Base-by-base conservation (phyloP, 176 grass and related monocot genomes). In the Zea luxurians region DNA sequence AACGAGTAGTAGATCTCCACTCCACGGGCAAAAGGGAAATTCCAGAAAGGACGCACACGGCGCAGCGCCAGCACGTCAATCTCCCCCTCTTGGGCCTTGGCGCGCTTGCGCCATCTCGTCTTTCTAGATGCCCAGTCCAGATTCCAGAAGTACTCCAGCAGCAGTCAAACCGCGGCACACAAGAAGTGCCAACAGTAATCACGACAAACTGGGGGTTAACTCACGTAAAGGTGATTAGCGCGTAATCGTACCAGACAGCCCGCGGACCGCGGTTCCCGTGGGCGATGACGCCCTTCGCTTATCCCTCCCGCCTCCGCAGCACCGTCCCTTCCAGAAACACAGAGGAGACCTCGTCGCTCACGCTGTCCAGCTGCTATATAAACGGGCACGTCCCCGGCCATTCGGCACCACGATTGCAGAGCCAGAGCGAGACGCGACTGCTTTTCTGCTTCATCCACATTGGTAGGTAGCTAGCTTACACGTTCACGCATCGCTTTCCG, bases 281-380 rank as follows among this genome's bases (percentile, higher is more conserved):
- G 75, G 68, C 80, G 86, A 27, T 62, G 68, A 68, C 80, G 74
- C 52, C 35, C n/a, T 60, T 12, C 48, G 63, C 37, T 61, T 27
- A 16, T 37, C 27, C 49, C 3, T 15, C 13, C 18, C n/a, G 3
- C 4, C 2, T 1, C 11, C n/a, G 4, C 7, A 27, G 27, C 27
- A 27, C 13, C 50, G 46, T 8, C 13, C 72, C 69, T 83, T 79
- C 75, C 16, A 83, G 62, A 88, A 36, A 36, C 34, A 41, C 11
- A 55, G 45, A 45, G 49, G 5, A 10, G 43, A 43, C 15, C n/a
- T 20, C 57, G 37, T 4, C 45, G 7, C 48, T 35, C 54, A 34
- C 59, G 41, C 64, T 18, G 17, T 18, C 60, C 3, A 10, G 0
- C 75, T 4, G 58, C 72, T 88, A 88, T 88, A 80, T 83, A 80